Evolutionary conservation across 495 filamentous ascomycete genomes (phyloP).

Genomic region (Aspergillus incahuasiensis): DNA sequence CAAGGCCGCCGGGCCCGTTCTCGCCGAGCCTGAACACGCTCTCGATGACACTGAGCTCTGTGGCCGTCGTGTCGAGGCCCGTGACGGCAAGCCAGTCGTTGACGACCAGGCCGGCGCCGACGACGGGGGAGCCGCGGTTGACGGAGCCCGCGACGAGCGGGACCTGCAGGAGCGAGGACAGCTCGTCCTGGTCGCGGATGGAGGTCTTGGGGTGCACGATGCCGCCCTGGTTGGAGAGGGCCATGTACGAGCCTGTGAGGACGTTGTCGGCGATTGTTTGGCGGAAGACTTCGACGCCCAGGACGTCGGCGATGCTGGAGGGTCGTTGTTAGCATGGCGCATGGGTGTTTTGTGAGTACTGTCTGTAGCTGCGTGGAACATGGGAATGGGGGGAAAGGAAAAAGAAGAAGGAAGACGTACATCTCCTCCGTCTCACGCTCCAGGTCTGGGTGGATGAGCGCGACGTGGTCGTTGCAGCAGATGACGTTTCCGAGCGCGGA

Average conservation of each 20-base stretch:
- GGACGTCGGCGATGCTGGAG: conserved; percentile 78
- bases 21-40: conserved; percentile 91
- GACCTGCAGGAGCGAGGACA: conserved; percentile 88
- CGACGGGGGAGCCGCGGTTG: conserved; percentile 88
- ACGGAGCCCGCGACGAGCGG: conserved; percentile 91
- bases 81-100: conserved; percentile 99
- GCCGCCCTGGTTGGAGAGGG: conserved; percentile 91
- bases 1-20: conserved; percentile 46
- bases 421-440: conserved; percentile 96
- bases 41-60: conserved; percentile 93
- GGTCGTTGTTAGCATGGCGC: background rate
- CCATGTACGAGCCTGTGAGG: conserved; percentile 92
- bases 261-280: conserved; percentile 98
- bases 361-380: background rate
- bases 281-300: conserved; percentile 96
- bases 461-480: conserved; percentile 92
- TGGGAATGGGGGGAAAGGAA: too few relatives aligned
- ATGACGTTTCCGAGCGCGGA: conserved; percentile 97
- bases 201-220: conserved; percentile 95
- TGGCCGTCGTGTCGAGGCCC: conserved; percentile 91
- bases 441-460: conserved; percentile 92
- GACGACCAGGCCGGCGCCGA: conserved; percentile 97
- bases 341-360: background rate
- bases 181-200: conserved; percentile 96
- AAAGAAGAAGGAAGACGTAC: conserved; percentile 21